Percentiles rank a stretch among this genome's conserved stretches.
Evolutionary conservation across 306 rosid genomes (phyloP).

Genomic region (Pterocarpus santalinus): DNA sequence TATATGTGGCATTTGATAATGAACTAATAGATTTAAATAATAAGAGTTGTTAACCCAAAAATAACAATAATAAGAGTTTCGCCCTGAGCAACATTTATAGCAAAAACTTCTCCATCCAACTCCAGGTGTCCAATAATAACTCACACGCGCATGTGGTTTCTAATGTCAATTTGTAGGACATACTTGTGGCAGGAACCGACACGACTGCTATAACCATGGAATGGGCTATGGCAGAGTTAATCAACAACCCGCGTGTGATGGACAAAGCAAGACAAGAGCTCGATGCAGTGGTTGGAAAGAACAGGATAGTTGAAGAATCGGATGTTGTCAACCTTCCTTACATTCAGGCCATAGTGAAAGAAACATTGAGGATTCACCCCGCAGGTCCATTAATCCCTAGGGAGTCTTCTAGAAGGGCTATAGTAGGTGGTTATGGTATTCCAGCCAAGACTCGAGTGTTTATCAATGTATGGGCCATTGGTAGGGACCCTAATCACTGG

Average conservation of each 20-base stretch:
- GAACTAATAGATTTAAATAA: too few relatives aligned
- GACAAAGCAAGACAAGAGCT: constrained; percentile 64
- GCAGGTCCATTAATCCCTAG: constrained; percentile 58
- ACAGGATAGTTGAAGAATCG: constrained; percentile 65
- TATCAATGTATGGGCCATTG: constrained; percentile 70
- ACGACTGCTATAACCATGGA: constrained; percentile 61
- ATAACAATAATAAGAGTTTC: too few relatives aligned
- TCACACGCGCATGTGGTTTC: too few relatives aligned
- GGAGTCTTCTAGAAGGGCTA: constrained; percentile 49
- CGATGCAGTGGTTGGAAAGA: constrained; percentile 54
- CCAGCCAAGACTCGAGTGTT: constrained; percentile 57
- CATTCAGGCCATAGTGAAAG: constrained; percentile 66
- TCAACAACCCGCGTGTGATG: constrained; percentile 62
- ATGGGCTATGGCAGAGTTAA: constrained; percentile 77
- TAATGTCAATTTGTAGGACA: constrained; percentile 45
- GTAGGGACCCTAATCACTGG: constrained; percentile 65
- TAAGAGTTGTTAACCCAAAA: too few relatives aligned
- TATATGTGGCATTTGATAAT: too few relatives aligned
- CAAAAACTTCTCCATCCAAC: too few relatives aligned
- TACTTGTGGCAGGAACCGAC: constrained; percentile 71
- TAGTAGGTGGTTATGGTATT: constrained; percentile 58
- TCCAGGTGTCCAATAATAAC: too few relatives aligned
- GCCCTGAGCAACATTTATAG: too few relatives aligned
- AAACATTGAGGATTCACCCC: constrained; percentile 68
- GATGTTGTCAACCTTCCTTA: constrained; percentile 68